A percentile compares a stretch with the other conserved stretches of the same genome.
phyloP scores from a whole-genome alignment of 306 rosid genomes.

The Lablab purpureus region DNA sequence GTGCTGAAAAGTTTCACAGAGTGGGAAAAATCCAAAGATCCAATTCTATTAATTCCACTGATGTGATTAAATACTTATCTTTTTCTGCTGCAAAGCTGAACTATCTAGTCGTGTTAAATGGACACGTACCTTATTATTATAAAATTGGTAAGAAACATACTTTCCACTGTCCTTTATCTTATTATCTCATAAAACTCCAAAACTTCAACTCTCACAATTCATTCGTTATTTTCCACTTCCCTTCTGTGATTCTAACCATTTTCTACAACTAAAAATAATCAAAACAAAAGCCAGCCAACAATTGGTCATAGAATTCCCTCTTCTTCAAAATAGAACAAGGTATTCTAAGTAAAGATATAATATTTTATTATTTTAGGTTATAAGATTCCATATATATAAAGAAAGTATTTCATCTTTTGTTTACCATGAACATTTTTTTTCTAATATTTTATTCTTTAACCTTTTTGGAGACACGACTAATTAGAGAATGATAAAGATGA shows the following conservation, averaged over 20 bases:
- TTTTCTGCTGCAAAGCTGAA: conserved; percentile 27
- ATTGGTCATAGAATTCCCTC: neutral
- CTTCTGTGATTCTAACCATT: neutral
- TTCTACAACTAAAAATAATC: neutral
- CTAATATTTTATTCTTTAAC: no score
- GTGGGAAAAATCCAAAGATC: conserved; percentile 43
- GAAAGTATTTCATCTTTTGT: no score
- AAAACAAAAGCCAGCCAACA: neutral
- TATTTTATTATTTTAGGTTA: no score
- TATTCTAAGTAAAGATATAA: no score
- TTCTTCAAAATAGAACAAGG: neutral
- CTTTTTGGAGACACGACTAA: no score
- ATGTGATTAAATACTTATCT: conserved; percentile 55
- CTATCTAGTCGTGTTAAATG: conserved; percentile 18
- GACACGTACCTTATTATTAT: conserved; percentile 12
- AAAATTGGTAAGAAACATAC: conserved; percentile 7
- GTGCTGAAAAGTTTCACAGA: conserved; percentile 1
- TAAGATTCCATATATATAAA: no score
- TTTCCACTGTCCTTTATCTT: conserved; percentile 35
- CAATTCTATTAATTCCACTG: conserved; percentile 43
- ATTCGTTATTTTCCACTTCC: neutral
- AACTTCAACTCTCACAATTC: conserved; percentile 8
- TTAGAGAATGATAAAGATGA: no score
- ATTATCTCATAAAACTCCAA: conserved; percentile 45
- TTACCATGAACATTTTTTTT: no score